These are phyloP conservation scores for Teratosphaeria zuluensis DNA, from an alignment of 2,329 filamentous ascomycete genomes.

Conservation along the genomic window DNA sequence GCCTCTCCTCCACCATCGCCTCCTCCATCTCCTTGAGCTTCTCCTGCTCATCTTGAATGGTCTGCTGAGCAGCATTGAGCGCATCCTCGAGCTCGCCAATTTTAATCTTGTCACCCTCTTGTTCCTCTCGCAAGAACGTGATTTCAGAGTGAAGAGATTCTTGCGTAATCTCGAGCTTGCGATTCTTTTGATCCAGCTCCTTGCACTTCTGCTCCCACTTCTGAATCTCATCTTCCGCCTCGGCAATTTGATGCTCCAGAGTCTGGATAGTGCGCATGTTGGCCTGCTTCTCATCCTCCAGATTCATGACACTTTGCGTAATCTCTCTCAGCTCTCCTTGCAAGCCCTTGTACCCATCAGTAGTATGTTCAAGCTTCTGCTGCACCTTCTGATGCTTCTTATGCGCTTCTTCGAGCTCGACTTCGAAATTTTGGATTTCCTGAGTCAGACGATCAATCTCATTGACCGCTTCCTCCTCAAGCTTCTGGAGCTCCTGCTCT, in stretches of 20 bases:
- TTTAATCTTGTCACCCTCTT: slow-evolving; percentile 94
- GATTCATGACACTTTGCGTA: slow-evolving; percentile 71
- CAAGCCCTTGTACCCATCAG: slow-evolving; percentile 82
- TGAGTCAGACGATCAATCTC: slow-evolving; percentile 43
- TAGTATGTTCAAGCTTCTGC: slow-evolving; percentile 61
- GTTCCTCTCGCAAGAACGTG: slow-evolving; percentile 88
- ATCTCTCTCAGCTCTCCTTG: slow-evolving; percentile 90
- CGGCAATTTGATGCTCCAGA: slow-evolving; percentile 71
- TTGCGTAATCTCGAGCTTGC: slow-evolving; percentile 79
- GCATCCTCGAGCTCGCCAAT: slow-evolving; percentile 87
- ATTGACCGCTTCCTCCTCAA: slow-evolving; percentile 49
- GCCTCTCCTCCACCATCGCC: slow-evolving; percentile 67
- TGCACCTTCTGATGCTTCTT: slow-evolving; percentile 44
- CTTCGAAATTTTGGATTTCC: slow-evolving; percentile 34
- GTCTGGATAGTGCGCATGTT: slow-evolving; percentile 71
- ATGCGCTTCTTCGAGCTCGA: slow-evolving; percentile 40
- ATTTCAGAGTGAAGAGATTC: slow-evolving; percentile 91
- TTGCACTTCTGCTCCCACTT: slow-evolving; percentile 73
- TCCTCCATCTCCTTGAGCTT: slow-evolving; percentile 44
- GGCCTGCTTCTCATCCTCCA: slow-evolving; percentile 81
- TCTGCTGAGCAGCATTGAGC: slow-evolving; percentile 67
- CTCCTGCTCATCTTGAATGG: slow-evolving; percentile 76
- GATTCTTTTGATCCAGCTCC: slow-evolving; percentile 78
- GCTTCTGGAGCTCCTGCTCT: slow-evolving; percentile 42
- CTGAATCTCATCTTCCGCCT: slow-evolving; percentile 79